Base-by-base conservation (phyloP, 805 yeast genomes). In the Candida adriatica region DNA sequence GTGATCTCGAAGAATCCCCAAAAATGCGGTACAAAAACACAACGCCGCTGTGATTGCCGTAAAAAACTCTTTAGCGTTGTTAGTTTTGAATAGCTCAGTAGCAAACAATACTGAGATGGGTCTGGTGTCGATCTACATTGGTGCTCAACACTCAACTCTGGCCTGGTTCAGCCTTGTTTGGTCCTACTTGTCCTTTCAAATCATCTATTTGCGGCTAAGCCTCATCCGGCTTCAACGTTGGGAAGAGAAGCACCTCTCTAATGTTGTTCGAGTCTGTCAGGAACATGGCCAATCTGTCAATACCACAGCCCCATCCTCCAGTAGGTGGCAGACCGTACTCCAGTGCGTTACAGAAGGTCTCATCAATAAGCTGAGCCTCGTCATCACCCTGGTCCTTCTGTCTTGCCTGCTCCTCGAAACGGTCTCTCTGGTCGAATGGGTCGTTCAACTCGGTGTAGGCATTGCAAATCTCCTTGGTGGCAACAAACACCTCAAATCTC, bases 251-350 rank as follows among this genome's bases (percentile, higher is more conserved):
- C 29, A 90, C 97, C 70, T 90, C 98, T 79, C 96, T 86, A 56
- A 90, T 90, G 48, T 96, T 84, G 70, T 87, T 83, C 37, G 95
- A 84, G 64, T 92, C 78, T 41, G 97, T 92, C 68, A 92, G 75
- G 71, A 92, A 92, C 98, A 90, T 90, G 56, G 96, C 87, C 56
- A 90, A 61, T 72, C 98, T 82, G 66, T 90, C 98, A 49, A 90
- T 88, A 74, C 98, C 98, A 67, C 95, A 81, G 51, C 98, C 98
- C 97, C 97, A 90, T 49, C 98, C 98, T 62, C 94, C 97, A 50
- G 97, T 92, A 53, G 98, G 98, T 39, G 98, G 98, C 55, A 90
- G 74, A 64, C 97, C 98, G 62, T 86, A 90, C 69, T 90, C 98
- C 55, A 90, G 75, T 47, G 98, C 96, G 53, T 88, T 84, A 71